Conservation (phyloP, 768 basidiomycete genomes). For the Hygrocybe punicea region DNA sequence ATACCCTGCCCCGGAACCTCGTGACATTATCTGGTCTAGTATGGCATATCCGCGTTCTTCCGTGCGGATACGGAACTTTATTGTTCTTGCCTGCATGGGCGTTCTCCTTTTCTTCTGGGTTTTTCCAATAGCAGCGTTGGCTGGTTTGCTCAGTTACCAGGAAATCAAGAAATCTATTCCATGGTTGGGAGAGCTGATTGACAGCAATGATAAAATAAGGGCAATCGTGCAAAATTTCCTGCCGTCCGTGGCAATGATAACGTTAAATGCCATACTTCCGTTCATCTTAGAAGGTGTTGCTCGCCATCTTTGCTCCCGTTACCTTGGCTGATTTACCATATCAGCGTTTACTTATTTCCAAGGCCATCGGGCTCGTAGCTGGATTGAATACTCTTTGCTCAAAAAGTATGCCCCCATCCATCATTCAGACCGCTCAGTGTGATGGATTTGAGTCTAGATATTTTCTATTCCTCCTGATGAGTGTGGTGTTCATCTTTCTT, state of each 20-base stretch:
- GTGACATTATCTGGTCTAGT: constrained; percentile 94
- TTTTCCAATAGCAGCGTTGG: constrained; percentile 84
- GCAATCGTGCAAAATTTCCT: constrained; percentile 94
- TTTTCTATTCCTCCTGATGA: constrained; percentile 86
- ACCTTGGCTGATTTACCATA: constrained; percentile 5
- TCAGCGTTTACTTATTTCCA: constrained; percentile 80
- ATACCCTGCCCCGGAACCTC: constrained; percentile 83
- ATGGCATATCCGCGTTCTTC: constrained; percentile 63
- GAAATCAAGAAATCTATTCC: constrained; percentile 91
- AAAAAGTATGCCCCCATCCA: constrained; percentile 62
- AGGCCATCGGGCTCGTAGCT: constrained; percentile 84
- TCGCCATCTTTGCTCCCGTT: background rate
- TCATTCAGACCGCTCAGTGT: background rate
- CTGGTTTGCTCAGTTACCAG: constrained; percentile 83
- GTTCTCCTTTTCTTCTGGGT: constrained; percentile 88
- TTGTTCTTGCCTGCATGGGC: constrained; percentile 67
- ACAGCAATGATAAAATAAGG: constrained; percentile 71
- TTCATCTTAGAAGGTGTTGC: constrained; percentile 81
- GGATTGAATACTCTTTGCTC: constrained; percentile 89
- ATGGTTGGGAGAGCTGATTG: constrained; percentile 82
- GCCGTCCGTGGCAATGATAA: constrained; percentile 86
- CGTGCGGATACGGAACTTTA: constrained; percentile 60
- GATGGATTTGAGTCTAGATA: constrained; percentile 54
- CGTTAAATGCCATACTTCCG: constrained; percentile 83
- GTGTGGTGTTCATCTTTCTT: constrained; percentile 93